Evolutionary conservation across 352 stramenopile genomes (phyloP).

Genomic region (Lagenidium giganteum): DNA sequence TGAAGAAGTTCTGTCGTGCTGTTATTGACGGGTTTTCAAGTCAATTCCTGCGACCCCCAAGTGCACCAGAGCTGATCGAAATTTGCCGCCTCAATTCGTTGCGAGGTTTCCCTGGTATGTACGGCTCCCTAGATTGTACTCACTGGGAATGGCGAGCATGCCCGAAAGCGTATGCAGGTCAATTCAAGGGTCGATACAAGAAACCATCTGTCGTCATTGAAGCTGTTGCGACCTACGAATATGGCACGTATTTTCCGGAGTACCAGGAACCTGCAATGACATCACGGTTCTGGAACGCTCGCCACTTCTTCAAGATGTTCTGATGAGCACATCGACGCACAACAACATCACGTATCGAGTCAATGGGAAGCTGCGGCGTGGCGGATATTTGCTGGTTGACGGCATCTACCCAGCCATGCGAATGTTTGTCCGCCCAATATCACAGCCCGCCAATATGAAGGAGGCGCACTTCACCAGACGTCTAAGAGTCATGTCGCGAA

Average conservation of each 20-base stretch:
- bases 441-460: conserved; percentile 1
- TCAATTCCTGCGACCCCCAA: conserved; percentile 12
- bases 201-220: conserved; percentile 5
- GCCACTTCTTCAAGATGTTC: conserved; percentile 6
- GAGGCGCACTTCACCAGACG: conserved; percentile 6
- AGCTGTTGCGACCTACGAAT: conserved; percentile 18
- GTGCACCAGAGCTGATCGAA: conserved; percentile 1
- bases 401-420: conserved; percentile 20
- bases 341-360: conserved; percentile 5
- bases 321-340: conserved; percentile 1
- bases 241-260: conserved; percentile 9
- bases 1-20: conserved; percentile 2
- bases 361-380: conserved; percentile 13
- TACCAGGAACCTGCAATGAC: conserved; percentile 20
- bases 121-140: conserved; percentile 21
- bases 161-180: conserved; percentile 2
- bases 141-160: conserved; percentile 26
- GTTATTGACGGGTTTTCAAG: conserved; percentile 5
- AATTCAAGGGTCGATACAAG: conserved; percentile 5
- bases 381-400: conserved; percentile 18
- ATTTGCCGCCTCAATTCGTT: neutral
- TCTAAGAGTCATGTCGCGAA: conserved; percentile 17
- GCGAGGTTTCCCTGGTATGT: conserved; percentile 18
- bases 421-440: conserved; percentile 19
- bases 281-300: conserved; percentile 20